These are phyloP conservation scores for Clathrus columnatus DNA, from an alignment of 768 basidiomycete species.

Conservation along the genomic window DNA sequence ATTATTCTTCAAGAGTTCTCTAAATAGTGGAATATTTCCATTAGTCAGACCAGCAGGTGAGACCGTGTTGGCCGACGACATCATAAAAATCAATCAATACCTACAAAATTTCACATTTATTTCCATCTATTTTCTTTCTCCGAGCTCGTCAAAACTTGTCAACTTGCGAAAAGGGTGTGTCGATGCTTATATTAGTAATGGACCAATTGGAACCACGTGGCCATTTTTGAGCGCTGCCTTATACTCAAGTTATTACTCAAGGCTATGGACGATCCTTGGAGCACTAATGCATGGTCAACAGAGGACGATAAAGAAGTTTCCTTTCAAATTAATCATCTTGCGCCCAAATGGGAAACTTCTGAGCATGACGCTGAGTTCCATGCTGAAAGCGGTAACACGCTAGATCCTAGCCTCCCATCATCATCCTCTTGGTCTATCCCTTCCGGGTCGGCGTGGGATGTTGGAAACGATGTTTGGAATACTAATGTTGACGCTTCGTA, in stretches of 20 bases:
- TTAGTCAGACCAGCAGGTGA: too few species aligned
- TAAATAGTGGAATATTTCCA: too few species aligned
- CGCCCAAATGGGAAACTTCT: constrained; percentile 5
- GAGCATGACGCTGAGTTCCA: constrained; percentile 1
- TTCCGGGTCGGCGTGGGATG: constrained; percentile 1
- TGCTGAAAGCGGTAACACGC: not conserved
- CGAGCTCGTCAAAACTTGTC: too few species aligned
- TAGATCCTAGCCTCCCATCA: constrained; percentile 3
- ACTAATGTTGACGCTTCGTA: not conserved
- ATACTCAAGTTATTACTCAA: too few species aligned
- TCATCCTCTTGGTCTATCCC: constrained; percentile 1
- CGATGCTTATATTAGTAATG: not conserved
- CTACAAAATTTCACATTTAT: too few species aligned
- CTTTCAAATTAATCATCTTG: too few species aligned
- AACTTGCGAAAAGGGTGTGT: too few species aligned
- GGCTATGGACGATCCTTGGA: constrained; percentile 6
- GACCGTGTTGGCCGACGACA: too few species aligned
- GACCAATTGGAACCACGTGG: constrained; percentile 1
- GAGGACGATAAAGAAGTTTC: not conserved
- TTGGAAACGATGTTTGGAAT: not conserved
- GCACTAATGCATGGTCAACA: constrained; percentile 8
- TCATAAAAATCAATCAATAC: too few species aligned
- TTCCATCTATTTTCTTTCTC: too few species aligned
- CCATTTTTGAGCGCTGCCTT: too few species aligned
- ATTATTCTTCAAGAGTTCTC: too few species aligned